Evolutionary conservation across 2,329 filamentous ascomycete species (phyloP), one percentile per base, ranked within the genome.

Genomic region (Botryosphaeria agaves): DNA sequence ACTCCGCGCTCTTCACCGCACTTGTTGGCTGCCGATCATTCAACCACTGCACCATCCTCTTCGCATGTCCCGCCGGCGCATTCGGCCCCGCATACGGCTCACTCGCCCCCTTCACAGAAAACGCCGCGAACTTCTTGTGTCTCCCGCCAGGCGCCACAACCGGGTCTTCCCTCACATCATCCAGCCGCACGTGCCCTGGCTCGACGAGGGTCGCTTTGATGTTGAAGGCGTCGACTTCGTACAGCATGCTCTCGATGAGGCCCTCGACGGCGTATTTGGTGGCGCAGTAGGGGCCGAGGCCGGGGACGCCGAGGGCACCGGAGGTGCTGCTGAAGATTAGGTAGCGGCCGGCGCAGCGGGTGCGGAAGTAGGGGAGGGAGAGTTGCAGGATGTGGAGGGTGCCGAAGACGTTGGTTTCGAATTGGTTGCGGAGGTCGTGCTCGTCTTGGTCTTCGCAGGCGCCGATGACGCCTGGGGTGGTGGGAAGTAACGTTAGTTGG

Each of bases 201-300:
- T 94, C 83, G 1, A 95, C 85, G 5, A 98, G 66, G 2, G 87
- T 94, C 0, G 82, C 82, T 53, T 91, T 93, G 52, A 95, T 79
- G 48, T 89, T 87, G 56, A 92, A 94, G 0, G 64, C 61, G 39
- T 94, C 85, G 21, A 92, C 76, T 51, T 98, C 89, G 54, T 95
- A 95, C 11, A 94, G 66, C 80, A 98, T 87, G 11, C 82, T 85
- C 54, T 98, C 89, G 42, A 95, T 84, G 32, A 98, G 61, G 0
- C 87, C 89, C 49, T 98, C 89, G 3, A 93, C 83, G 0, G 89
- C 89, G 54, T 94, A 95, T 52, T 95, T 98, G 11, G 84, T 93
- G 1, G 89, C 89, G 53, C 87, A 95, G 48, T 93, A 95, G 0
- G 87, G 87, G 0, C 87, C 87, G 5, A 95, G 57, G 0, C 89